A percentile compares a stretch with the other conserved stretches of the same genome.
phyloP scores from a whole-genome alignment of 208 protist species.

The Zelonia costaricensis region DNA sequence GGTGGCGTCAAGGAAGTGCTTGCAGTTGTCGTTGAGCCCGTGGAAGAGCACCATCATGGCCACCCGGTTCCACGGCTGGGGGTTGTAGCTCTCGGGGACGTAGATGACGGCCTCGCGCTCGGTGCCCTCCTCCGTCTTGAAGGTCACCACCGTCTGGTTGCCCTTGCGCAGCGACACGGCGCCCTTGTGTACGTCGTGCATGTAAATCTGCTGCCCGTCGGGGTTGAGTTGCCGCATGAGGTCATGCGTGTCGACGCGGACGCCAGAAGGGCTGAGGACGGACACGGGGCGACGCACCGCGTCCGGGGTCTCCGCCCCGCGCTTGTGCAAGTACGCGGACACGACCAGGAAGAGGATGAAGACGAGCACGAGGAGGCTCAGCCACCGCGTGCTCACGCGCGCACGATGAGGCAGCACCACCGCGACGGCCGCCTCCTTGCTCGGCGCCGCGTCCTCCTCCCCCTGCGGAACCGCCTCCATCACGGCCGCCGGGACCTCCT shows the following conservation, averaged over 20 bases:
- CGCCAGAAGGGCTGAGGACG: background rate
- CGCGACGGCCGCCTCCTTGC: background rate
- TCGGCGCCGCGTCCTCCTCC: background rate
- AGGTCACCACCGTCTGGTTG: slow-evolving; percentile 33
- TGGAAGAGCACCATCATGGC: slow-evolving; percentile 66
- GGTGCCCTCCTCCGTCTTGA: slow-evolving; percentile 19
- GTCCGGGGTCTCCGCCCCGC: background rate
- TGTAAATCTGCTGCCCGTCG: background rate
- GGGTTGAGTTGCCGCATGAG: slow-evolving; percentile 4
- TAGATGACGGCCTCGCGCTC: slow-evolving; percentile 48
- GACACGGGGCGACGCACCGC: background rate
- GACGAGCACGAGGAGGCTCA: background rate
- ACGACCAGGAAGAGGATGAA: slow-evolving; percentile 2
- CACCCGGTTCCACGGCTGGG: slow-evolving; percentile 1
- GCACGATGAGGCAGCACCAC: too few relatives aligned
- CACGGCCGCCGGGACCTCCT: background rate
- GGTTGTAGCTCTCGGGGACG: slow-evolving; percentile 32
- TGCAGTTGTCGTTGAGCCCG: slow-evolving; percentile 67
- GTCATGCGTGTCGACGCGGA: background rate
- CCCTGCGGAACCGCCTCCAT: background rate
- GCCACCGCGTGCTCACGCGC: background rate
- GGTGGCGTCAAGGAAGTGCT: slow-evolving; percentile 49
- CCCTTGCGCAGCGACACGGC: slow-evolving; percentile 30
- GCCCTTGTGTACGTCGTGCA: background rate
- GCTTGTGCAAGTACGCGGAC: background rate